Percentiles rank a stretch among this genome's conserved stretches.
phyloP scores from a whole-genome alignment of 345 rosid genomes.

The Brassica napus region DNA sequence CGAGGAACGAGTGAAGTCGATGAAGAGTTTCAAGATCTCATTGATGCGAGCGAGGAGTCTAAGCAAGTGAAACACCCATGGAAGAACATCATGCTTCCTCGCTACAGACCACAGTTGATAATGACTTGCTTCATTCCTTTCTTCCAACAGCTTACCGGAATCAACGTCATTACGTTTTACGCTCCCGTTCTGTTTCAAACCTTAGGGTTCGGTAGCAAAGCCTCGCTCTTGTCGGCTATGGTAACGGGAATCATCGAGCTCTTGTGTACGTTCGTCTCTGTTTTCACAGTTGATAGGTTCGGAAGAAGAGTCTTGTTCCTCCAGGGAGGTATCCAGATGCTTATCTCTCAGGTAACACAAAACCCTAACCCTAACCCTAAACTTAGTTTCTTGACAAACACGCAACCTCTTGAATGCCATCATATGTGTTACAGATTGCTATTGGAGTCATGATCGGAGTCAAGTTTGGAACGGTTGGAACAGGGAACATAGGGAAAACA shows the following conservation, averaged over 20 bases:
- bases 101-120: conserved; percentile 67
- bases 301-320: conserved; percentile 71
- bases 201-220: conserved; percentile 65
- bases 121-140: conserved; percentile 56
- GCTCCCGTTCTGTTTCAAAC: conserved; percentile 79
- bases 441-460: conserved; percentile 45
- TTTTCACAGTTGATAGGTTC: conserved; percentile 54
- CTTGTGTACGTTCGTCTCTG: conserved; percentile 58
- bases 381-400: neutral
- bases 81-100: conserved; percentile 54
- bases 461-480: conserved; percentile 57
- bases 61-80: conserved; percentile 62
- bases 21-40: conserved; percentile 63
- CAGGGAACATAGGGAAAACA: conserved; percentile 36
- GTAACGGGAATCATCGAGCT: conserved; percentile 71
- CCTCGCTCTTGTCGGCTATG: conserved; percentile 70
- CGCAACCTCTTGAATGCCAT: neutral
- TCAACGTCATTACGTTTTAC: conserved; percentile 72
- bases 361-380: conserved; percentile 20
- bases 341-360: conserved; percentile 61
- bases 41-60: conserved; percentile 61
- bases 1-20: conserved; percentile 59
- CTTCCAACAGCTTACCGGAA: conserved; percentile 81
- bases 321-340: conserved; percentile 76
- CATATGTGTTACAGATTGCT: conserved; percentile 35